These are phyloP conservation scores for Neotropicomus parvogracilis DNA, from an alignment of 1,284 basidiomycete genomes.

Conservation along the genomic window DNA sequence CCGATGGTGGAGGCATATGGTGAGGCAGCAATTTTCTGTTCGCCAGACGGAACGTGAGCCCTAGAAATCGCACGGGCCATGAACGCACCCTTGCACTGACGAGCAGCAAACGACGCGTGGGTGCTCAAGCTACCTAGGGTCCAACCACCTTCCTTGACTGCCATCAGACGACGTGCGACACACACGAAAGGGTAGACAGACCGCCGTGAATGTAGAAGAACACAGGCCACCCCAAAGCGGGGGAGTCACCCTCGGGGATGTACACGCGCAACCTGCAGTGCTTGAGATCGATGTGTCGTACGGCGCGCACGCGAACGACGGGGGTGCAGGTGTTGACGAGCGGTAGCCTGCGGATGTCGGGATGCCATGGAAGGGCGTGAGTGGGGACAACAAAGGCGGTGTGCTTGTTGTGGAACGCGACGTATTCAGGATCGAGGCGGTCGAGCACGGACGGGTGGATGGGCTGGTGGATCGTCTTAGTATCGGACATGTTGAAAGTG, in stretches of 20 bases:
- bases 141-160: conserved; percentile 53
- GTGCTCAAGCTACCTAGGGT: conserved; percentile 60
- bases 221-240: conserved; percentile 14
- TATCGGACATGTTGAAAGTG: no score
- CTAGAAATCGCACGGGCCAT: conserved; percentile 1
- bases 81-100: conserved; percentile 26
- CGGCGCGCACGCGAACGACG: conserved; percentile 51
- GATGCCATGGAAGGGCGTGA: conserved; percentile 59
- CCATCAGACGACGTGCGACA: background rate
- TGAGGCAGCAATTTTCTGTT: conserved; percentile 38
- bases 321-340: conserved; percentile 54
- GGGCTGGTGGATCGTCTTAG: conserved; percentile 36
- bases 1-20: conserved; percentile 69
- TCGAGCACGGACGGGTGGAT: conserved; percentile 56
- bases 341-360: conserved; percentile 49
- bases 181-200: background rate
- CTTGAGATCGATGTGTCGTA: conserved; percentile 46
- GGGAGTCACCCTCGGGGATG: conserved; percentile 48
- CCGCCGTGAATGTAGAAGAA: conserved; percentile 18
- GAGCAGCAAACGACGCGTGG: conserved; percentile 48
- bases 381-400: conserved; percentile 43
- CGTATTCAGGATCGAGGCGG: conserved; percentile 60
- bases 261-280: conserved; percentile 52
- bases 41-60: no score
- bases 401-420: conserved; percentile 54